Conservation (phyloP, 2,329 filamentous ascomycete genomes). For the Magnaporthales sp. region DNA sequence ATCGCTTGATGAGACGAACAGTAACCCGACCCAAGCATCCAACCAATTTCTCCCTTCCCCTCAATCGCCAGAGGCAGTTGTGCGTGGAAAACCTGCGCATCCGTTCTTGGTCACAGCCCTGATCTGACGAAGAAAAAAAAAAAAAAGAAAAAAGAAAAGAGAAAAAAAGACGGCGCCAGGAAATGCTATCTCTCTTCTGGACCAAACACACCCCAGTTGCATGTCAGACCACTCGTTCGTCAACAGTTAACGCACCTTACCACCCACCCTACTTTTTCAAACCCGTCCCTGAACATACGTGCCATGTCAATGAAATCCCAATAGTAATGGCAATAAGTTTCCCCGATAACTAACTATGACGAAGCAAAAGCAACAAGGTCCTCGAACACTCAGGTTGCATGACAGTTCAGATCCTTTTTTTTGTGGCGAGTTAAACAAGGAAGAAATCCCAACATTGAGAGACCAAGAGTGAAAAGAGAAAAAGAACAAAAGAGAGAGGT, state of each 20-base stretch:
- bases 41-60: background rate
- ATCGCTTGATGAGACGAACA: background rate
- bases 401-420: constrained; percentile 1
- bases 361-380: background rate
- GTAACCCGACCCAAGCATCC: background rate
- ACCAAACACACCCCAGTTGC: background rate
- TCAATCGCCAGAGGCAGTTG: background rate
- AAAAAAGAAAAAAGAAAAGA: too few relatives aligned
- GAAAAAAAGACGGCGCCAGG: background rate
- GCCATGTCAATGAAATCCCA: background rate
- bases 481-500: background rate
- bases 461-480: background rate
- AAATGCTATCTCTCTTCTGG: background rate
- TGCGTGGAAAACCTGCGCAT: background rate
- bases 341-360: background rate
- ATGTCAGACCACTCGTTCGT: background rate
- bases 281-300: background rate
- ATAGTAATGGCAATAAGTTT: background rate
- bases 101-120: background rate
- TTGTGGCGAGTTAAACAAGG: background rate
- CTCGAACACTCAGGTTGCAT: background rate
- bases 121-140: background rate
- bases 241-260: background rate
- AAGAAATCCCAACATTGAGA: constrained; percentile 4
- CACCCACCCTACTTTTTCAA: background rate